Percentiles rank a stretch among this genome's conserved stretches.
These are phyloP conservation scores for Zymoseptoria ardabiliae DNA, from an alignment of 2,329 filamentous ascomycete genomes.

Conservation along the genomic window DNA sequence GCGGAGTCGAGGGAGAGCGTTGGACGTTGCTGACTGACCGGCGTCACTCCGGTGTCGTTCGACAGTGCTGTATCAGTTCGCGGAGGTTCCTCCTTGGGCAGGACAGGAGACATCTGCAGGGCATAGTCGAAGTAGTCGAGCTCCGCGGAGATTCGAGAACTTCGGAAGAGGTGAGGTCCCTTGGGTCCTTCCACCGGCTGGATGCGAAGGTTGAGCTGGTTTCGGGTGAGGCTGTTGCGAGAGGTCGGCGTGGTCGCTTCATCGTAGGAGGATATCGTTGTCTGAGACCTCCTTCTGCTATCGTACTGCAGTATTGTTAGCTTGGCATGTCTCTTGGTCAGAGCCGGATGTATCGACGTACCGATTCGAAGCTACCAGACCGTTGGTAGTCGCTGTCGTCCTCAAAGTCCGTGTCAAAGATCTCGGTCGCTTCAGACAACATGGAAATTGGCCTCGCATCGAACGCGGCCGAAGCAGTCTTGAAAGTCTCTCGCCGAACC, in stretches of 20 bases:
- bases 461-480: slow-evolving; percentile 51
- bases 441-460: slow-evolving; percentile 33
- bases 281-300: slow-evolving; percentile 66
- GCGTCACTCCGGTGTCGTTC: slow-evolving; percentile 22
- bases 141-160: slow-evolving; percentile 55
- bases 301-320: slow-evolving; percentile 18
- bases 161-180: slow-evolving; percentile 80
- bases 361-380: slow-evolving; percentile 59
- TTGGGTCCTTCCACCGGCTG: slow-evolving; percentile 71
- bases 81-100: slow-evolving; percentile 53
- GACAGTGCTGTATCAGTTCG: slow-evolving; percentile 32
- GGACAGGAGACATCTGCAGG: slow-evolving; percentile 66
- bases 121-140: slow-evolving; percentile 41
- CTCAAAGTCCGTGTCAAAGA: slow-evolving; percentile 70
- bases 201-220: slow-evolving; percentile 53
- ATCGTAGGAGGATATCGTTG: slow-evolving; percentile 80
- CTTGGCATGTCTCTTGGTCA: not conserved
- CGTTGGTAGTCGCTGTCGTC: slow-evolving; percentile 51
- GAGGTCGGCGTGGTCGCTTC: slow-evolving; percentile 73
- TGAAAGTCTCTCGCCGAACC: slow-evolving; percentile 40
- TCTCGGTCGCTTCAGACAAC: slow-evolving; percentile 65
- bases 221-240: slow-evolving; percentile 47
- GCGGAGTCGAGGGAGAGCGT: slow-evolving; percentile 25
- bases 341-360: slow-evolving; percentile 39
- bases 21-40: slow-evolving; percentile 13